Base-by-base conservation (phyloP, 164 flowering plant genomes). In the Platanus orientalis region DNA sequence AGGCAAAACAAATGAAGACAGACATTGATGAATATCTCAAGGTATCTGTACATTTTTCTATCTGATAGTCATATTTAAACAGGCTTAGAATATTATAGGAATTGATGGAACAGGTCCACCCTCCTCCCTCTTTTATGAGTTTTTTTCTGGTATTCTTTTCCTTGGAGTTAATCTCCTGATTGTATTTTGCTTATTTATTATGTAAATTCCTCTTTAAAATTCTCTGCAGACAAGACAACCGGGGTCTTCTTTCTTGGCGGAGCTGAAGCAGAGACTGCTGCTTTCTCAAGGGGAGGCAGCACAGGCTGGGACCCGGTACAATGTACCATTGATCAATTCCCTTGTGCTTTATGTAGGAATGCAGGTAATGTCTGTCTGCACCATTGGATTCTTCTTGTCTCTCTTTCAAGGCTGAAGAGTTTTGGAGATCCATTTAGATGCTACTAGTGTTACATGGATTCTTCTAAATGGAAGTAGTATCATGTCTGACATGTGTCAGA, bases 341-440 rank as follows among this genome's bases (percentile, higher is more conserved):
- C 93, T 95, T 68, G 99, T 95, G 53, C 97, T 95, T 25, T 90
- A 92, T 69, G 88, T 87, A 50, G 99, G 99, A 54, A 92, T 92
- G 87, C 98, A 95, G 96, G 99, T 95, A 76, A 9, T 58, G 3
- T 49, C 49, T 19, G 21, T 9, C 16, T 65, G 21, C 2, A 19
- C n/a, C 2, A 7, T 1, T 36, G 42, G 12, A 36, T 36, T 7
- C 9, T 7, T 36, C 12, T 36, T 7, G 9, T 7, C 12, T 36
- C 39, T 9, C 39, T 36, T 36, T 3, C 10, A n/a, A n/a, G n/a
- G n/a, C n/a, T n/a, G n/a, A n/a, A n/a, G n/a, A n/a, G n/a, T n/a
- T n/a, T n/a, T n/a, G n/a, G n/a, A n/a, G n/a, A n/a, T n/a, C n/a
- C n/a, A n/a, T n/a, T n/a, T n/a, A n/a, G n/a, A n/a, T n/a, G n/a